Base-by-base conservation (phyloP, 1,139 yeast species). In the Kazachstania sp. region DNA sequence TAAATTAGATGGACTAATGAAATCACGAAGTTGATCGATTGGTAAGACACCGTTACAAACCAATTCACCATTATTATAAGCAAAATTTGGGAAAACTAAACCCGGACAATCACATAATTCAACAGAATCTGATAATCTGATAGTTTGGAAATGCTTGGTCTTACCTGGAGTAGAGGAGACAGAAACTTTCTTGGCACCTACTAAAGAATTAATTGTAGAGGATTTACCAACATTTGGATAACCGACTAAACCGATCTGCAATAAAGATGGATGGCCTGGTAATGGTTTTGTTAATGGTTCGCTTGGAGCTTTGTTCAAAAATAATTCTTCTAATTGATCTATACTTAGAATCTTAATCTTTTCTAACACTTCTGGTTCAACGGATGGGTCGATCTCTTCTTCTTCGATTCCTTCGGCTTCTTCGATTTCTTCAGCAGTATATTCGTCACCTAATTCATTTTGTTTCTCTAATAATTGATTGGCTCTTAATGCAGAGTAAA, bases 151-250 rank as follows among this genome's bases (percentile, higher is more conserved):
- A 74, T 94, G 99, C 67, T 94, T 94, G 16, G 99, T 94, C 66
- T 94, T 94, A 71, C 99, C 99, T 6, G 99, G 99, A 0, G 98
- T 94, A 1, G 98, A 76, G 1, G 98, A 92, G 37, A 94, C 98
- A 1, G 97, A 88, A 12, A 94, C 99, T 64, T 87, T 90, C 64
- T 94, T 94, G 26, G 97, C 81, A 19, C 98, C 98, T 44, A 92
- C 94, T 44, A 94, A 74, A 0, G 97, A 96, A 66, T 90, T 90
- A 59, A 90, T 90, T 11, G 97, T 90, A 11, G 97, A 88, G 1
- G 97, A 90, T 67, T 90, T 90, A 73, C 97, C 97, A 45, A 90
- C 97, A 65, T 90, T 87, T 31, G 95, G 95, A 65, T 90, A 90
- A 42, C 99, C 99, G 18, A 94, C 98, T 52, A 94, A 75, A 48